These are phyloP conservation scores for Hygrophorus pudorinus DNA, from an alignment of 768 basidiomycete species.

Conservation along the genomic window DNA sequence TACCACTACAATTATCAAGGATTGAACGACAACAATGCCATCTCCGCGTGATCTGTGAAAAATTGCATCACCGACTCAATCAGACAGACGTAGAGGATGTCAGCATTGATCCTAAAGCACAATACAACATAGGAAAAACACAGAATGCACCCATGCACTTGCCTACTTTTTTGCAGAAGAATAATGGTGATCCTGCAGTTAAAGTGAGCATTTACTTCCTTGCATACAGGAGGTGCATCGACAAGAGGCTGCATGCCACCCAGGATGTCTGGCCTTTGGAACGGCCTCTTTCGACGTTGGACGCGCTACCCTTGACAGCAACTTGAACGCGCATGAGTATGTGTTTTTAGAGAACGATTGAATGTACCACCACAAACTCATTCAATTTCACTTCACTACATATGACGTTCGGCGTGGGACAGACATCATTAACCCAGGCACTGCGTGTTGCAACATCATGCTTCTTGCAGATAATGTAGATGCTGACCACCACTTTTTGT, in stretches of 20 bases:
- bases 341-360: constrained; percentile 2
- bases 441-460: constrained; percentile 20
- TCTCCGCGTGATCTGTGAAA: not conserved
- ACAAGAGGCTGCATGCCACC: too few relatives aligned
- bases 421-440: constrained; percentile 24
- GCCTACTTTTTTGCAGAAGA: constrained; percentile 11
- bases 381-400: constrained; percentile 31
- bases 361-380: too few relatives aligned
- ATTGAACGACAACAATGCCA: too few relatives aligned
- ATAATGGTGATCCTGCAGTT: constrained; percentile 8
- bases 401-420: constrained; percentile 29
- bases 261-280: not conserved
- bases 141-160: constrained; percentile 7
- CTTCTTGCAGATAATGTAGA: constrained; percentile 12
- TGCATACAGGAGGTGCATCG: not conserved
- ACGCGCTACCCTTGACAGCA: constrained; percentile 9
- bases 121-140: constrained; percentile 8
- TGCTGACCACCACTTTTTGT: constrained; percentile 17
- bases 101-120: constrained; percentile 3
- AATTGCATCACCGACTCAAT: not conserved
- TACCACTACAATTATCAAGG: not conserved
- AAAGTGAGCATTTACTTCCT: constrained; percentile 15
- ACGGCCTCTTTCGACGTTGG: constrained; percentile 1
- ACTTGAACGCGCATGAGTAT: constrained; percentile 11
- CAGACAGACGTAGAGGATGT: not conserved